A percentile compares a stretch with the other conserved stretches of the same genome.
Conservation (phyloP, 805 yeast genomes). For the Yueomyces sp. region DNA sequence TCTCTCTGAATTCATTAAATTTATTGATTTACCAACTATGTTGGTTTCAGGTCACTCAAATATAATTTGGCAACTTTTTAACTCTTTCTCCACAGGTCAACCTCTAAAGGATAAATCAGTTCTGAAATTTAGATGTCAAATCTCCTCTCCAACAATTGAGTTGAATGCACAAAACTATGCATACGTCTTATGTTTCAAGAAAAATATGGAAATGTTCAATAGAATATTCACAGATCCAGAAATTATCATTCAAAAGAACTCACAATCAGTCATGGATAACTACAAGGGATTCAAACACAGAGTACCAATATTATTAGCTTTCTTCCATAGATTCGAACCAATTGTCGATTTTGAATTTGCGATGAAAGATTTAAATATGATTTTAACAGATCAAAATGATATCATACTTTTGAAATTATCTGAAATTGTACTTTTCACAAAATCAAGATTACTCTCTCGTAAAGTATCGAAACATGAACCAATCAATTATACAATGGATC, state of each 20-base stretch:
- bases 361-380: background rate
- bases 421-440: background rate
- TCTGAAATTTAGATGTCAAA: conserved; percentile 22
- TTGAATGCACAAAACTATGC: conserved; percentile 29
- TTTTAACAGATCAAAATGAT: background rate
- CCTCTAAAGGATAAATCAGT: conserved; percentile 18
- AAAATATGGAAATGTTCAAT: conserved; percentile 16
- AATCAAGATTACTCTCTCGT: background rate
- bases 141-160: conserved; percentile 35
- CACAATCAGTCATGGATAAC: background rate
- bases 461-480: background rate
- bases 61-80: conserved; percentile 23
- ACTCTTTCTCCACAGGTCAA: conserved; percentile 10
- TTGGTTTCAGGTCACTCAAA: conserved; percentile 29
- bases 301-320: background rate
- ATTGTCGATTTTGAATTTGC: background rate
- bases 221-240: conserved; percentile 7
- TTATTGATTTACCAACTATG: conserved; percentile 26
- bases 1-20: conserved; percentile 5
- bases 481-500: background rate
- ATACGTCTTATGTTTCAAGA: conserved; percentile 21
- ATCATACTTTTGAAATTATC: background rate
- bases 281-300: background rate
- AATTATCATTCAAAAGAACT: too few relatives aligned
- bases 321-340: background rate